Conservation (phyloP, 2,329 filamentous ascomycete genomes). For the Aschersonia sp. region DNA sequence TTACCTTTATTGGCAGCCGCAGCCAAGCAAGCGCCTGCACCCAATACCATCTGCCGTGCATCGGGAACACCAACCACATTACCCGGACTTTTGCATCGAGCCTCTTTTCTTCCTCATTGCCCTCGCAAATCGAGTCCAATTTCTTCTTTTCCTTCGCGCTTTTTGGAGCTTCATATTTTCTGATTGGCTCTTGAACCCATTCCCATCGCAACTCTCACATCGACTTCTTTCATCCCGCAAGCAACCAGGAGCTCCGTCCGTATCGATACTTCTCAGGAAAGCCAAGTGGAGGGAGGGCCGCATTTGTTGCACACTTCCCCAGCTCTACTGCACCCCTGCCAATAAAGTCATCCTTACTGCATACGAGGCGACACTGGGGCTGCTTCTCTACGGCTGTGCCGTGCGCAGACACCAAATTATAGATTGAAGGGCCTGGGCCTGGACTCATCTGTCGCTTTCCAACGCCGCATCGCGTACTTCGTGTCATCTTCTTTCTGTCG, state of each 20-base stretch:
- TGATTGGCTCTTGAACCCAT: not conserved
- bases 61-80: not conserved
- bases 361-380: too few species aligned
- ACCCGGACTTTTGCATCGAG: not conserved
- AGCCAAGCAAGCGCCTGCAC: not conserved
- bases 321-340: not conserved
- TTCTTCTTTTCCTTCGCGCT: not conserved
- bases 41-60: not conserved
- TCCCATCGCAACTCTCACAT: not conserved
- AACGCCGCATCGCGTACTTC: not conserved
- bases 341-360: not conserved
- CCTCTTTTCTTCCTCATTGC: not conserved
- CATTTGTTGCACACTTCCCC: not conserved
- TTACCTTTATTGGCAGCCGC: not conserved
- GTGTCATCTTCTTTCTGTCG: not conserved
- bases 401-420: too few species aligned
- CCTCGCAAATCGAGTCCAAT: too few species aligned
- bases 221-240: not conserved
- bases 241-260: not conserved
- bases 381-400: too few species aligned
- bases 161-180: not conserved
- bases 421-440: too few species aligned
- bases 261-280: not conserved
- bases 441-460: too few species aligned
- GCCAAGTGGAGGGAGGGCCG: not conserved